Base-by-base conservation (phyloP, 2,329 filamentous ascomycete species). In the Stachybotrys echinatus region DNA sequence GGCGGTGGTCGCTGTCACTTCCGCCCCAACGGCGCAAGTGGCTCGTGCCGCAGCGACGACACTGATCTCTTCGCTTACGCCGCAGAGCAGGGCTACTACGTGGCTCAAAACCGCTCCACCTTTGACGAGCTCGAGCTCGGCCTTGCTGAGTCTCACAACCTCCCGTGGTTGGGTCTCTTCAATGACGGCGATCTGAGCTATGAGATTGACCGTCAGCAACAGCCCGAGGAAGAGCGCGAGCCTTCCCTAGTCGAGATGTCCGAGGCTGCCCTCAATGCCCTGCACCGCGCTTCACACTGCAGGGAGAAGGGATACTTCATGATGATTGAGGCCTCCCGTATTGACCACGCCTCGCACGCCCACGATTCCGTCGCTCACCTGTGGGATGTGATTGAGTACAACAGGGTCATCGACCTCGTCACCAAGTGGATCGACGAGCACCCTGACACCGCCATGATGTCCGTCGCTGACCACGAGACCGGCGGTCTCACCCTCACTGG, bases 331-430 rank as follows among this genome's bases (percentile, higher is more conserved):
- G 62, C 62, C 8, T 62, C 59, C 18, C 58, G 63, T 23, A 66
- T 67, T 48, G 63, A 66, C 51, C 64, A 66, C 45, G 58, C 63
- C 21, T 55, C 56, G 27, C 77, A 80, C 54, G 74, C 72, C 58
- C 78, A 79, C 54, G 76, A 80, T 54, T 73, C 76, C 8, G 74
- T 71, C 17, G 75, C 75, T 17, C 77, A 79, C 57, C 74, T 79
- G 17, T 62, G 67, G 51, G 67, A 71, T 23, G 64, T 65, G 8
- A 58, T 70, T 23, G 65, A 67, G 54, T 71, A 68, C 54, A 66
- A 70, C 55, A 58, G 61, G 5, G 63, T 67, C 10, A 61, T 70
- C 49, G 58, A 62, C 0, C 57, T 59, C 19, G 63, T 70, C 47
- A 63, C 57, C 22, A 51, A 61, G 17, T 70, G 66, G 65, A 69